Base-by-base conservation (phyloP, 23 red algal genomes). In the Gracilaria gracilis region DNA sequence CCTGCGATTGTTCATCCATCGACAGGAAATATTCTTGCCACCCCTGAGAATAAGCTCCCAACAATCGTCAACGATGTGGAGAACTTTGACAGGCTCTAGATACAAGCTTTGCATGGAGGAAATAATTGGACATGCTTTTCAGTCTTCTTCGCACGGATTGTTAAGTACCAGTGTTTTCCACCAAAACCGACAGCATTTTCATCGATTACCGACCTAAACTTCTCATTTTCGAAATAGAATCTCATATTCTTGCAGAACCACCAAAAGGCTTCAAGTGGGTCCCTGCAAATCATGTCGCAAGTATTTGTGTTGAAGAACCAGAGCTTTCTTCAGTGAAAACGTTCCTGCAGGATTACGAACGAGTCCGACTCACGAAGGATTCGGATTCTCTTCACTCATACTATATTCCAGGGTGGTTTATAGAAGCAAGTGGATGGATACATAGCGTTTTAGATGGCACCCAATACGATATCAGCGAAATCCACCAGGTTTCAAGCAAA, bases 71-170 rank as follows among this genome's bases (percentile, higher is more conserved):
- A 67, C 16, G 62, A 67, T 67, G 62, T 14, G 27, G 6, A 67
- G 14, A 35, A 67, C 6, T 29, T 36, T 36, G 33, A 29, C 28
- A 35, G 5, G 28, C 28, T 67, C 27, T 67, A 35, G 4, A 67
- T 67, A 35, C 9, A 67, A 67, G 62, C 62, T 67, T 29, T 67
- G 33, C 28, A 35, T 36, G 33, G 28, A 67, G 62, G 24, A 67
- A 35, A 29, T 67, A 29, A 33, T 67, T 29, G 62, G 62, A 29
- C 27, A 67, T 21, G 20, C 28, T 36, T 29, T 67, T 67, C 62
- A 67, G 33, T 67, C 62, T 67, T 36, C 62, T 67, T 67, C 62
- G 62, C 27, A 67, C 62, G 4, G 62, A 67, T 33, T 29, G 62
- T 36, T 9, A 67, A 15, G 62, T 31, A 35, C 5, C 9, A 13